Conservation (phyloP, 2,329 filamentous ascomycete species). For the Calonectria crousiana region DNA sequence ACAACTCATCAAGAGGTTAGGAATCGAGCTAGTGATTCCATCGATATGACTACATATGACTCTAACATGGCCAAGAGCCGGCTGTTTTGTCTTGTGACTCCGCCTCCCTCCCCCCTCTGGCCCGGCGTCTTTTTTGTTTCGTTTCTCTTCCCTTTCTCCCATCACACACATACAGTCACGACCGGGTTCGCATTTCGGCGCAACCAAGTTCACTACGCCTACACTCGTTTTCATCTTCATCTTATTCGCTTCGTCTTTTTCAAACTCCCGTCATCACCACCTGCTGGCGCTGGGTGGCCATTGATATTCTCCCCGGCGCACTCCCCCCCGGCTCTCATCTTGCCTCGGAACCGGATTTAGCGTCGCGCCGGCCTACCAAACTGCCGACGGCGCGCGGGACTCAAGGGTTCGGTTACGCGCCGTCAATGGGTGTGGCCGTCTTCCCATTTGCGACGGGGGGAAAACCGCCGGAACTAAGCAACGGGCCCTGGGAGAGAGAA, state of each 20-base stretch:
- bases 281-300: not conserved
- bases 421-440: not conserved
- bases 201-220: not conserved
- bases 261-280: not conserved
- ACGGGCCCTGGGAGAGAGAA: not conserved
- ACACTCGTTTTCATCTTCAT: not conserved
- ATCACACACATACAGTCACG: not conserved
- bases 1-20: not conserved
- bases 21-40: not conserved
- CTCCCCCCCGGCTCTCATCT: not conserved
- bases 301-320: not conserved
- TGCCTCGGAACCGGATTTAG: conserved; percentile 28
- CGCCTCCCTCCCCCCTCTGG: not conserved
- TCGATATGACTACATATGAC: not conserved
- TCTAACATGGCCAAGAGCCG: not conserved
- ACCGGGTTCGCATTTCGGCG: not conserved
- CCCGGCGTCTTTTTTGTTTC: not conserved
- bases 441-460: not conserved
- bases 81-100: conserved; percentile 9
- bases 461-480: not conserved
- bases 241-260: not conserved
- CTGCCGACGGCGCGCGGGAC: conserved; percentile 19
- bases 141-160: not conserved
- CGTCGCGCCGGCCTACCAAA: conserved; percentile 18
- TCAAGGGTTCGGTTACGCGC: not conserved